A percentile compares a stretch with the other conserved stretches of the same genome.
Evolutionary conservation across 257 asterid genomes (phyloP).

Genomic region (Ballota nigra): DNA sequence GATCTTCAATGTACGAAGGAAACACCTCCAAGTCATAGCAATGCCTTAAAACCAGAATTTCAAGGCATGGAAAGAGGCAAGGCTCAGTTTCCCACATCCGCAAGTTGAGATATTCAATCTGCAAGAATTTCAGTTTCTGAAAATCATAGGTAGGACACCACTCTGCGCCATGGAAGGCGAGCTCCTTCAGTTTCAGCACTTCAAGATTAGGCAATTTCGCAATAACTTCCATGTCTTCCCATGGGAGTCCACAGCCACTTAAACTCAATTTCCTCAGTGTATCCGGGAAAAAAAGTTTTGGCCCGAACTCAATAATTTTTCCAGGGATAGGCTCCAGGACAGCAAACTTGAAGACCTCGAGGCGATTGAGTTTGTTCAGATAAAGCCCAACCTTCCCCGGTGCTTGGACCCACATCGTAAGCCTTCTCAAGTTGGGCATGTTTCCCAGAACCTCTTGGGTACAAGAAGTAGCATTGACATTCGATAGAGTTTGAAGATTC

Average conservation of each 20-base stretch:
- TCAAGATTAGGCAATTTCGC: conserved; percentile 7
- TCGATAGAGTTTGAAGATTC: conserved; percentile 21
- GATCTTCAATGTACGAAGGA: neutral
- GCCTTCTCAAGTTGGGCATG: conserved; percentile 24
- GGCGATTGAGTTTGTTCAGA: conserved; percentile 11
- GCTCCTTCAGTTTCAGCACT: conserved; percentile 27
- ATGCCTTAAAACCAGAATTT: conserved; percentile 13
- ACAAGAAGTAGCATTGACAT: conserved; percentile 8
- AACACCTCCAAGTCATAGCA: conserved; percentile 23
- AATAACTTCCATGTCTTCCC: conserved; percentile 25
- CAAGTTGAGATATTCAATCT: conserved; percentile 18
- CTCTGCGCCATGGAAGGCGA: conserved; percentile 16
- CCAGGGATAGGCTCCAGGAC: conserved; percentile 16
- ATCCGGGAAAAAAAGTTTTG: conserved; percentile 20
- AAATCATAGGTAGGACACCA: neutral
- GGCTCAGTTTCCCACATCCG: neutral
- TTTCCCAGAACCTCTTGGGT: conserved; percentile 14
- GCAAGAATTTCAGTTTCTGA: conserved; percentile 9
- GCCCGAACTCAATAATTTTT: neutral
- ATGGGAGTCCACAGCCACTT: conserved; percentile 25
- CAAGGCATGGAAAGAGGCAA: conserved; percentile 12
- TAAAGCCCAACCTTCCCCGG: neutral
- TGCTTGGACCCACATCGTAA: conserved; percentile 14
- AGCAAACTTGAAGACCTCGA: conserved; percentile 19
- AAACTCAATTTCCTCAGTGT: conserved; percentile 15